A percentile compares a stretch with the other conserved stretches of the same genome.
Evolutionary conservation across 139 green algal species (phyloP).

Genomic region (Tetradesmus lagerheimii): DNA sequence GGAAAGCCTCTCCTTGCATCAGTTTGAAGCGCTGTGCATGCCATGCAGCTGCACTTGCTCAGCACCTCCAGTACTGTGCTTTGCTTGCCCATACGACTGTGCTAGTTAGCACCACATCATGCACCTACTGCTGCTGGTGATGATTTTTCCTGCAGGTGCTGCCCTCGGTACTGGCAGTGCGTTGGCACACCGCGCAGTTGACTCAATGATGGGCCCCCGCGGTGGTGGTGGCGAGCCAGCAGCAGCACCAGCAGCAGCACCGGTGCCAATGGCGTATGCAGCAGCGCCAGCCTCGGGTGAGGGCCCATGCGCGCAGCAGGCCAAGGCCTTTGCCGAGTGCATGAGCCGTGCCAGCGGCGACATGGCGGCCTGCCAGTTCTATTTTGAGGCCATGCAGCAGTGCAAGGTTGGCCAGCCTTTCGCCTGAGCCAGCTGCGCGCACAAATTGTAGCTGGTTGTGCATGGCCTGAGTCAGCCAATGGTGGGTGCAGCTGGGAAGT

Average conservation of each 20-base stretch:
- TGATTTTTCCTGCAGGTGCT: conserved; percentile 71
- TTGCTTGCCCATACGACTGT: no score
- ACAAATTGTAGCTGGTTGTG: no score
- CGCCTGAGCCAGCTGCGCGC: conserved; percentile 11
- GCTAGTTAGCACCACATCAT: not conserved
- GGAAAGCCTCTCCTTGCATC: no score
- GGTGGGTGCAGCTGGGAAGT: not conserved
- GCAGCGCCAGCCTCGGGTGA: conserved; percentile 31
- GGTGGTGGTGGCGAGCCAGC: conserved; percentile 6
- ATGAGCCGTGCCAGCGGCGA: conserved; percentile 84
- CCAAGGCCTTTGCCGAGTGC: conserved; percentile 92
- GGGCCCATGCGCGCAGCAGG: conserved; percentile 69
- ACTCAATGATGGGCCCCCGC: conserved; percentile 77
- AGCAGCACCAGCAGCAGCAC: conserved; percentile 39
- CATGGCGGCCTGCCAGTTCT: conserved; percentile 80
- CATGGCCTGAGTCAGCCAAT: no score
- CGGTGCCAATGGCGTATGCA: conserved; percentile 6
- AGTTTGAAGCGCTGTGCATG: no score
- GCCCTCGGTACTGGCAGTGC: conserved; percentile 88
- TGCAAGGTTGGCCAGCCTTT: conserved; percentile 63
- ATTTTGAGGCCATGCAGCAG: conserved; percentile 80
- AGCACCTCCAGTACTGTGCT: no score
- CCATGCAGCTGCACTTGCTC: no score
- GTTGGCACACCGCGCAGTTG: conserved; percentile 89
- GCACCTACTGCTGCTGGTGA: no score